Evolutionary conservation across 371 early-diverging fungal genomes (phyloP).

Genomic region (Nematocida parisii): DNA sequence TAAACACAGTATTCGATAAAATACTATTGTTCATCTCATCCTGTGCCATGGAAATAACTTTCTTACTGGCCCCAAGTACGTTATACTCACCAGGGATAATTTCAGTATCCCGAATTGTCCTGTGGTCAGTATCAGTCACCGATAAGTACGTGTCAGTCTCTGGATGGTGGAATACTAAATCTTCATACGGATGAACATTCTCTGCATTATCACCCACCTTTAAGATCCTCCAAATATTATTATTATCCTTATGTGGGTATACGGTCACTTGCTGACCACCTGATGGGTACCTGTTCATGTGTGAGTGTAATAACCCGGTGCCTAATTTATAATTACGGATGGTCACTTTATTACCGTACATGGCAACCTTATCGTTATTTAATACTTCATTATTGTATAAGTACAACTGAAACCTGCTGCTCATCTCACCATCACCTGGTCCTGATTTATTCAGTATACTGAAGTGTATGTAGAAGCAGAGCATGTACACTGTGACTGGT

Average conservation of each 20-base stretch:
- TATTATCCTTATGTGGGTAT: conserved; percentile 89
- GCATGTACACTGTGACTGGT: conserved; percentile 80
- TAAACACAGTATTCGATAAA: conserved; percentile 58
- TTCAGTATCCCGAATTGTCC: conserved; percentile 71
- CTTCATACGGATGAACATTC: conserved; percentile 59
- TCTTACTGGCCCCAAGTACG: background rate
- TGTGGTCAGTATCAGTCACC: conserved; percentile 76
- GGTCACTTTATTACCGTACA: conserved; percentile 83
- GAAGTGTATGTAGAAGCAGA: conserved; percentile 86
- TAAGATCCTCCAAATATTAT: conserved; percentile 81
- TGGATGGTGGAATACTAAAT: conserved; percentile 66
- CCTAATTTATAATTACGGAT: conserved; percentile 80
- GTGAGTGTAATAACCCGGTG: conserved; percentile 92
- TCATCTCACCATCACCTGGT: conserved; percentile 93
- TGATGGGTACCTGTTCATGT: conserved; percentile 85
- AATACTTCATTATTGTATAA: conserved; percentile 78
- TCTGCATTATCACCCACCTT: conserved; percentile 59
- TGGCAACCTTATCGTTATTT: conserved; percentile 81
- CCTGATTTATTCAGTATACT: conserved; percentile 79
- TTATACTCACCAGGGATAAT: conserved; percentile 50
- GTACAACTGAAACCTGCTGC: conserved; percentile 87
- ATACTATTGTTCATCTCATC: conserved; percentile 64
- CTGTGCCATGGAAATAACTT: conserved; percentile 44
- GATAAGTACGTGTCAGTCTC: conserved; percentile 74
- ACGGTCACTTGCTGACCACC: conserved; percentile 94